These are phyloP conservation scores for Periconia sp. DNA, from an alignment of 2,329 filamentous ascomycete species.

Conservation along the genomic window DNA sequence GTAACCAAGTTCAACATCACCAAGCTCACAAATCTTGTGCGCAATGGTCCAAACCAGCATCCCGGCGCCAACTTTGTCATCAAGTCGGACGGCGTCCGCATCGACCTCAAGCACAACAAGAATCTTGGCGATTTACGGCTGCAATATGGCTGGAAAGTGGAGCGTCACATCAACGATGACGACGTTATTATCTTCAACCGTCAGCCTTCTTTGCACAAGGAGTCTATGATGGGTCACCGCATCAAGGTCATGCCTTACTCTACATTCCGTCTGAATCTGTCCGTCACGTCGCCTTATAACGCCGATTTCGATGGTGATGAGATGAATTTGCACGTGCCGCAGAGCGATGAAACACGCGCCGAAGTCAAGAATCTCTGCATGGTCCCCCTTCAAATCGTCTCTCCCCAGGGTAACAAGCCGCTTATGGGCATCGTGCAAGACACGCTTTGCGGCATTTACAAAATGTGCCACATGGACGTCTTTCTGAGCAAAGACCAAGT, in stretches of 20 bases:
- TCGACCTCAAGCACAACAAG: constrained; percentile 93
- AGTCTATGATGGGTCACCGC: constrained; percentile 99
- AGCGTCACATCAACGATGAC: constrained; percentile 92
- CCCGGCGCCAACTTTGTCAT: constrained; percentile 97
- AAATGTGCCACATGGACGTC: constrained; percentile 84
- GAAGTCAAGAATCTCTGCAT: constrained; percentile 94
- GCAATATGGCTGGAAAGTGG: constrained; percentile 98
- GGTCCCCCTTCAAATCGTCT: constrained; percentile 98
- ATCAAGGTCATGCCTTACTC: constrained; percentile 99
- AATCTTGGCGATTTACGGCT: constrained; percentile 83
- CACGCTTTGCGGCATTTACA: constrained; percentile 94
- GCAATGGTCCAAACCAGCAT: constrained; percentile 92
- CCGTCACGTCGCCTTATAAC: constrained; percentile 98
- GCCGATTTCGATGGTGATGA: constrained; percentile 99
- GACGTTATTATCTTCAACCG: constrained; percentile 99
- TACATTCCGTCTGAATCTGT: constrained; percentile 96
- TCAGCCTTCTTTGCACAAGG: constrained; percentile 98
- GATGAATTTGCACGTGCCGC: constrained; percentile 99
- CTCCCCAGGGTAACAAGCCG: constrained; percentile 93
- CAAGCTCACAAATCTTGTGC: constrained; percentile 85
- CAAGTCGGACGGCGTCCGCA: constrained; percentile 88
- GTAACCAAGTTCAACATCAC: constrained; percentile 98
- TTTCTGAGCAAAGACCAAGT: constrained; percentile 90
- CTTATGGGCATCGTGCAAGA: constrained; percentile 99
- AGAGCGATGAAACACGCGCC: constrained; percentile 94